Percentiles rank a stretch among this genome's conserved stretches.
These are phyloP conservation scores for Geotrichum citri-aurantii DNA, from an alignment of 1,139 yeast genomes.

Conservation along the genomic window DNA sequence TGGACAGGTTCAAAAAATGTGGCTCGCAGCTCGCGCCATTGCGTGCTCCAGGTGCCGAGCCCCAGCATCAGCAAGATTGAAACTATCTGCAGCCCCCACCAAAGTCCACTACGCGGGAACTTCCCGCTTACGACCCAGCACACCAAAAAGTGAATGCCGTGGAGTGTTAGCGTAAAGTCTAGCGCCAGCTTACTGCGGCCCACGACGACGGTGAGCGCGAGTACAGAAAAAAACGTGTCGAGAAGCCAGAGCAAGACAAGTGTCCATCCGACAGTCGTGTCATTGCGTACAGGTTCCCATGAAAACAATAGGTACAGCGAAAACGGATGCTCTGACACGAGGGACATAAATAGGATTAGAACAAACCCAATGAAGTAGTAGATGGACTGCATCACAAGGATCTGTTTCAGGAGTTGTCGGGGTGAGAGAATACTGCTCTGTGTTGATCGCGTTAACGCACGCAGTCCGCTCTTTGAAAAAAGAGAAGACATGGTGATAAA, in stretches of 20 bases:
- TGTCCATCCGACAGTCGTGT: constrained; percentile 75
- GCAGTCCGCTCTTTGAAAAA: neutral
- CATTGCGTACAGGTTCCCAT: constrained; percentile 69
- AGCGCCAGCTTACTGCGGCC: constrained; percentile 91
- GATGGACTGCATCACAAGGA: constrained; percentile 35
- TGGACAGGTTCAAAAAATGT: constrained; percentile 65
- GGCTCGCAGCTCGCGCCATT: constrained; percentile 83
- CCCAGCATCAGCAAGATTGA: constrained; percentile 67
- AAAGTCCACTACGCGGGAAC: constrained; percentile 63
- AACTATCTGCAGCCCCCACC: constrained; percentile 78
- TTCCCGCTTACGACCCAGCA: constrained; percentile 60
- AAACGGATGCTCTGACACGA: constrained; percentile 42
- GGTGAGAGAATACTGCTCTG: constrained; percentile 30
- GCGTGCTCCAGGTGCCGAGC: constrained; percentile 77
- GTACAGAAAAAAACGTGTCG: constrained; percentile 56
- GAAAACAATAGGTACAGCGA: constrained; percentile 67
- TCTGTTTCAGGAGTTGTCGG: constrained; percentile 36
- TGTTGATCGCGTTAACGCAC: neutral
- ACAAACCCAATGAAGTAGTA: constrained; percentile 37
- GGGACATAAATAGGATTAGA: constrained; percentile 34
- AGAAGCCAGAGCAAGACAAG: constrained; percentile 71
- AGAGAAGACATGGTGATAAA: neutral
- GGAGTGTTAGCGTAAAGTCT: constrained; percentile 91
- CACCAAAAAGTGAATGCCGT: constrained; percentile 66
- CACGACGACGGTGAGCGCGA: constrained; percentile 78